Percentiles rank a stretch among this genome's conserved stretches.
These are phyloP conservation scores for Anastatica hierochuntica DNA, from an alignment of 345 rosid species.

Conservation along the genomic window DNA sequence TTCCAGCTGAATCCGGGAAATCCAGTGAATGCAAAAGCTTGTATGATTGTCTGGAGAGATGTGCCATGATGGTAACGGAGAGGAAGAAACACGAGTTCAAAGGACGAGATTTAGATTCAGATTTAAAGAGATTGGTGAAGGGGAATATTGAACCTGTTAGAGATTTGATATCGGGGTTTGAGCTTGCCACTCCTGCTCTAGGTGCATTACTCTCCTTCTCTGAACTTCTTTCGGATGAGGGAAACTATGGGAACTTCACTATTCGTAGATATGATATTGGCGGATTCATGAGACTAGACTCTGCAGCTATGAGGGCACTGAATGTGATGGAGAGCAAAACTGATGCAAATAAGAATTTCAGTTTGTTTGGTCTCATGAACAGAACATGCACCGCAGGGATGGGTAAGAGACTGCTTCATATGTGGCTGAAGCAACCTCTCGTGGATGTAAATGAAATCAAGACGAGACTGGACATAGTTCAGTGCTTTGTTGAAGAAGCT, in stretches of 20 bases:
- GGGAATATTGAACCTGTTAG: slow-evolving; percentile 75
- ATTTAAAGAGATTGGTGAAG: slow-evolving; percentile 75
- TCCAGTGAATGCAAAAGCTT: slow-evolving; percentile 45
- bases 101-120: slow-evolving; percentile 82
- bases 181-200: slow-evolving; percentile 72
- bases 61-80: slow-evolving; percentile 81
- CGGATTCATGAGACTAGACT: slow-evolving; percentile 80
- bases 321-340: slow-evolving; percentile 93
- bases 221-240: slow-evolving; percentile 79
- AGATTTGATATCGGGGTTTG: slow-evolving; percentile 79
- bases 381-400: slow-evolving; percentile 97
- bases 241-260: slow-evolving; percentile 67
- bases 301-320: slow-evolving; percentile 93
- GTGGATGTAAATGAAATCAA: slow-evolving; percentile 67
- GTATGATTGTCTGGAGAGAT: slow-evolving; percentile 58
- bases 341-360: slow-evolving; percentile 89
- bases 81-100: slow-evolving; percentile 80
- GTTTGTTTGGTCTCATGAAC: slow-evolving; percentile 95
- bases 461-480: slow-evolving; percentile 72
- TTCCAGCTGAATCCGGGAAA: slow-evolving; percentile 64
- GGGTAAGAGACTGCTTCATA: slow-evolving; percentile 88
- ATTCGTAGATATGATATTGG: slow-evolving; percentile 51
- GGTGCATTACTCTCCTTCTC: slow-evolving; percentile 75
- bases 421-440: slow-evolving; percentile 96
- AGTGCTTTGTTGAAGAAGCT: slow-evolving; percentile 84